phyloP scores from a whole-genome alignment of 164 flowering plant genomes.

The Nymphaea thermarum region DNA sequence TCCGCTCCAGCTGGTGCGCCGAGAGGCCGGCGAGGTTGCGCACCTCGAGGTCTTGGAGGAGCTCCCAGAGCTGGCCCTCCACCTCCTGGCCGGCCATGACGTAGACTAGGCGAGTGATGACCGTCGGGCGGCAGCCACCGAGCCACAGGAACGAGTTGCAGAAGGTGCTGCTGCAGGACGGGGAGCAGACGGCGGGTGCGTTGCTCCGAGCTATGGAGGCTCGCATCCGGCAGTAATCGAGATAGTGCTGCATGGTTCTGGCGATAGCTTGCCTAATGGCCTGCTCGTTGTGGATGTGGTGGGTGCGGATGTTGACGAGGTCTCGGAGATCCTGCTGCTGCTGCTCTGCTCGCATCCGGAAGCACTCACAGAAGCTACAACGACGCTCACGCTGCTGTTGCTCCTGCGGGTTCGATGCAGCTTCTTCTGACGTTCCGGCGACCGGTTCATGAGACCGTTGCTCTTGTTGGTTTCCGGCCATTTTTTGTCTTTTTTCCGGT shows the following conservation, averaged over 20 bases:
- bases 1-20: conserved; percentile 21
- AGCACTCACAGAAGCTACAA: background rate
- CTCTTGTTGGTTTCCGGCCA: background rate
- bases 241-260: background rate
- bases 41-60: conserved; percentile 26
- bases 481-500: no score
- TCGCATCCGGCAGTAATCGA: background rate
- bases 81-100: conserved; percentile 50
- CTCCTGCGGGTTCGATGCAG: background rate
- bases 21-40: conserved; percentile 43
- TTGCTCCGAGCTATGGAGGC: background rate
- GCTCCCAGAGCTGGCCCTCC: conserved; percentile 26
- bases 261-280: background rate
- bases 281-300: background rate
- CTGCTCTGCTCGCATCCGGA: background rate
- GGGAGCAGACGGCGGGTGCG: conserved; percentile 25
- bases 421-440: background rate
- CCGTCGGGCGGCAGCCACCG: conserved; percentile 70
- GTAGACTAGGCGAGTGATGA: conserved; percentile 61
- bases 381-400: background rate
- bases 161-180: conserved; percentile 39
- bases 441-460: background rate
- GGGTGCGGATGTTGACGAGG: background rate
- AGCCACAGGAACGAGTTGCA: conserved; percentile 74
- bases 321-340: background rate